Evolutionary conservation across 768 basidiomycete genomes (phyloP).

Genomic region (Termitomyces sp.): DNA sequence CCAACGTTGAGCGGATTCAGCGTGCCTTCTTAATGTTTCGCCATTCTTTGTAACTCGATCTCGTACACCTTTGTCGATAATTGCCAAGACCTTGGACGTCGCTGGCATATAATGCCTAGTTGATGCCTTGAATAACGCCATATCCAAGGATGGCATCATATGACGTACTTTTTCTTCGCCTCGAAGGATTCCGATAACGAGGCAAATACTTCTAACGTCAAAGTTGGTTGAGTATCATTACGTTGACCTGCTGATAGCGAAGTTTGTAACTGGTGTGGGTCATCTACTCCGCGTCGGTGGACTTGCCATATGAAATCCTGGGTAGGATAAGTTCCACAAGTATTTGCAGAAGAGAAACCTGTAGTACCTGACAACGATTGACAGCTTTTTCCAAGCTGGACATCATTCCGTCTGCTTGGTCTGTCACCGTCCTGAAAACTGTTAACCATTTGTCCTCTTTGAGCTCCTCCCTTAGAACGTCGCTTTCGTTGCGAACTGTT

Average conservation of each 20-base stretch:
- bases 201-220: constrained; percentile 62
- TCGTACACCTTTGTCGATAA: constrained; percentile 90
- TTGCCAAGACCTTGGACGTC: constrained; percentile 85
- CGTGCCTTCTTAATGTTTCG: constrained; percentile 85
- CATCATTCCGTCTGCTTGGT: constrained; percentile 99
- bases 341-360: background rate
- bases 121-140: constrained; percentile 1
- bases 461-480: constrained; percentile 83
- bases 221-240: constrained; percentile 40
- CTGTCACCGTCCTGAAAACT: constrained; percentile 89
- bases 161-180: constrained; percentile 78
- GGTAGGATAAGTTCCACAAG: constrained; percentile 4
- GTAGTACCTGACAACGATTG: constrained; percentile 76
- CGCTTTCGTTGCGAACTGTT: constrained; percentile 72
- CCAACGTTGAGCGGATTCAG: constrained; percentile 89
- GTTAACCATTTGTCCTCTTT: constrained; percentile 98
- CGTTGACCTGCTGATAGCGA: constrained; percentile 46
- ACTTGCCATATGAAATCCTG: constrained; percentile 89
- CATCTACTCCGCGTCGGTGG: constrained; percentile 51
- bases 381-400: constrained; percentile 91
- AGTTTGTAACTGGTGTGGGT: constrained; percentile 36
- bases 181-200: constrained; percentile 72
- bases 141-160: background rate
- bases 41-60: constrained; percentile 97
- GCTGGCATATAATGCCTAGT: constrained; percentile 91